A percentile compares a stretch with the other conserved stretches of the same genome.
phyloP scores from a whole-genome alignment of 2,329 filamentous ascomycete species.

The Cladophialophora yegresii region DNA sequence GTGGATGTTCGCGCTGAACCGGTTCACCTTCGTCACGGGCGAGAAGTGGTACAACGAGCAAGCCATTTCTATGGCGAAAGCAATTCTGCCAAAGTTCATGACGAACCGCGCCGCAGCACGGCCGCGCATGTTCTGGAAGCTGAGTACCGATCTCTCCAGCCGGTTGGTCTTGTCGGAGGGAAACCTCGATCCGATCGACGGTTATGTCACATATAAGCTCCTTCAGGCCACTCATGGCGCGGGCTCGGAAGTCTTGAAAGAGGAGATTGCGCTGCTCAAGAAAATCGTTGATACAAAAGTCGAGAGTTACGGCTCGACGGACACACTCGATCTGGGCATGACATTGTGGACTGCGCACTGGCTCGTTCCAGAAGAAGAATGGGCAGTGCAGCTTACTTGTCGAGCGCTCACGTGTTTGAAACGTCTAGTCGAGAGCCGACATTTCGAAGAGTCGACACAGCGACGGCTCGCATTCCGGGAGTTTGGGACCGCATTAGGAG shows the following conservation, averaged over 20 bases:
- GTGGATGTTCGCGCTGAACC: slow-evolving; percentile 65
- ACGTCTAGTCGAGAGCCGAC: slow-evolving; percentile 37
- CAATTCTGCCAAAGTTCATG: slow-evolving; percentile 58
- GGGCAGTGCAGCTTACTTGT: slow-evolving; percentile 48
- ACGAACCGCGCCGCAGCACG: slow-evolving; percentile 40
- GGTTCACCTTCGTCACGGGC: slow-evolving; percentile 52
- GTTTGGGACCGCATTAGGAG: slow-evolving; percentile 56
- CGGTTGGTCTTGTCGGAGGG: slow-evolving; percentile 56
- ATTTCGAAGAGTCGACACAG: slow-evolving; percentile 42
- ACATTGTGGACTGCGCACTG: slow-evolving; percentile 60
- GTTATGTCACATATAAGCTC: slow-evolving; percentile 55
- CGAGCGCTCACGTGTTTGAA: slow-evolving; percentile 38
- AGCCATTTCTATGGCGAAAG: slow-evolving; percentile 56
- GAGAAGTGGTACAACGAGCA: slow-evolving; percentile 54
- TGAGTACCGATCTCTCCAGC: slow-evolving; percentile 52
- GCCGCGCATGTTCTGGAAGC: slow-evolving; percentile 59
- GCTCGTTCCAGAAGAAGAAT: slow-evolving; percentile 50
- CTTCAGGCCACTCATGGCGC: slow-evolving; percentile 46
- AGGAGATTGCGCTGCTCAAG: slow-evolving; percentile 58
- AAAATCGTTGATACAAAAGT: slow-evolving; percentile 52
- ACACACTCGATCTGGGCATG: slow-evolving; percentile 62
- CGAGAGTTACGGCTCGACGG: slow-evolving; percentile 49
- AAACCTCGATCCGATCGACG: slow-evolving; percentile 59
- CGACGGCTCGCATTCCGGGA: slow-evolving; percentile 57
- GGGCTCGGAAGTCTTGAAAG: slow-evolving; percentile 42